Conservation (phyloP, 176 grass and related monocot genomes). For the Aegilops umbellulata region DNA sequence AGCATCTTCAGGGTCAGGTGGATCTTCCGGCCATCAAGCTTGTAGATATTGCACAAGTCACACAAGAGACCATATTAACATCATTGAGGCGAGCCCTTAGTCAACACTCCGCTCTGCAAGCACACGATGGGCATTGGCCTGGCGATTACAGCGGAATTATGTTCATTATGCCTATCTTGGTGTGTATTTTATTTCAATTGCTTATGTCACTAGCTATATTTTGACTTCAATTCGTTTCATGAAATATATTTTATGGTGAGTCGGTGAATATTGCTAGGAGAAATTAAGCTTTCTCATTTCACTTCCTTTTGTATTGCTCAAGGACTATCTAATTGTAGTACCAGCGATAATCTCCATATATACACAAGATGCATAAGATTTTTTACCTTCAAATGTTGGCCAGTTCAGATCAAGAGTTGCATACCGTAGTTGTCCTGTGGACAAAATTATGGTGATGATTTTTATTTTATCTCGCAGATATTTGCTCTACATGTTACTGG, state of each 20-base stretch:
- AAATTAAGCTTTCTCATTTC: no score
- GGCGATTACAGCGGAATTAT: slow-evolving; percentile 44
- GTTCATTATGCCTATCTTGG: slow-evolving; percentile 56
- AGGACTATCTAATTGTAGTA: no score
- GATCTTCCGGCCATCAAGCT: slow-evolving; percentile 19
- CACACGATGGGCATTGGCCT: slow-evolving; percentile 56
- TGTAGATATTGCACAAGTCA: slow-evolving; percentile 16
- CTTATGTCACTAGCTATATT: no score
- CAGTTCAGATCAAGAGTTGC: not conserved
- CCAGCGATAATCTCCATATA: no score
- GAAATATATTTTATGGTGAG: no score
- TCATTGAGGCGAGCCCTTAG: slow-evolving; percentile 33
- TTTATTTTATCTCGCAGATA: slow-evolving; percentile 11
- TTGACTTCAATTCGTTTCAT: no score
- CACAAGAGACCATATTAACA: slow-evolving; percentile 33
- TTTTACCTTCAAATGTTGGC: no score
- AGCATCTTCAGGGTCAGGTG: not conserved
- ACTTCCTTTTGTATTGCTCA: no score
- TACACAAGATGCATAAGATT: no score
- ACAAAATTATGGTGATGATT: not conserved
- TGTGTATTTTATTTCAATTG: not conserved
- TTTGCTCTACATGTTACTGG: slow-evolving; percentile 25
- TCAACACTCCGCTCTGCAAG: slow-evolving; percentile 43
- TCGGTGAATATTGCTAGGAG: no score
- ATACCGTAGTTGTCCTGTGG: not conserved